Conservation (phyloP, 75 land plant genomes). For the Gnetum montanum region DNA sequence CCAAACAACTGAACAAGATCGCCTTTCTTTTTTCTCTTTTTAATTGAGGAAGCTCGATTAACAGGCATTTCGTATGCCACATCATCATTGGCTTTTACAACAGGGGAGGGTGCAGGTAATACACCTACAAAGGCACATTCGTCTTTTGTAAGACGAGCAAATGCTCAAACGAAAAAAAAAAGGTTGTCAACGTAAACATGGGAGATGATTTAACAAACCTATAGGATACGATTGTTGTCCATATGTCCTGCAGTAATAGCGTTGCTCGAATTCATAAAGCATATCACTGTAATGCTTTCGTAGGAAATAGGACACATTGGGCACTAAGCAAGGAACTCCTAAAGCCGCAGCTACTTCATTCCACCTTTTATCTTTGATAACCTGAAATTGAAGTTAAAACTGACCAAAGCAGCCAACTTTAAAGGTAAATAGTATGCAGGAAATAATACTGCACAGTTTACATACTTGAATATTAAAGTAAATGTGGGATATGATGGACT, state of each 20-base stretch:
- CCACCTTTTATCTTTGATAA: constrained; percentile 76
- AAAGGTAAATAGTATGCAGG: too few species aligned
- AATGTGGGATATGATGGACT: too few species aligned
- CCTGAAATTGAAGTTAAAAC: constrained; percentile 24
- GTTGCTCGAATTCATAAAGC: constrained; percentile 75
- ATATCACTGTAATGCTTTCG: constrained; percentile 71
- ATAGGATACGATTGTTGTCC: constrained; percentile 33
- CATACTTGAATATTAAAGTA: too few species aligned
- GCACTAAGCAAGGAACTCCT: constrained; percentile 68
- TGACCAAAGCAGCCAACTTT: too few species aligned
- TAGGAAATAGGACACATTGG: constrained; percentile 74
- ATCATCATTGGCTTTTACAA: neutral
- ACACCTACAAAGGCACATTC: constrained; percentile 14
- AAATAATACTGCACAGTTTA: too few species aligned
- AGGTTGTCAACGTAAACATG: neutral
- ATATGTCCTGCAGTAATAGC: constrained; percentile 55
- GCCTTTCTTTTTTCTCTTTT: constrained; percentile 8
- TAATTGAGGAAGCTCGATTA: neutral
- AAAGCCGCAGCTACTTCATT: constrained; percentile 77
- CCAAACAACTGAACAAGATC: constrained; percentile 12
- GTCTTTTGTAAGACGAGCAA: neutral
- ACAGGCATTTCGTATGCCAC: neutral
- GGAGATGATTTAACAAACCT: constrained; percentile 20
- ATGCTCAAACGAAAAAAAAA: neutral
- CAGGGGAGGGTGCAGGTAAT: constrained; percentile 17